Evolutionary conservation across 1,284 basidiomycete species (phyloP).

Genomic region (Sanghuangporus weigelae): DNA sequence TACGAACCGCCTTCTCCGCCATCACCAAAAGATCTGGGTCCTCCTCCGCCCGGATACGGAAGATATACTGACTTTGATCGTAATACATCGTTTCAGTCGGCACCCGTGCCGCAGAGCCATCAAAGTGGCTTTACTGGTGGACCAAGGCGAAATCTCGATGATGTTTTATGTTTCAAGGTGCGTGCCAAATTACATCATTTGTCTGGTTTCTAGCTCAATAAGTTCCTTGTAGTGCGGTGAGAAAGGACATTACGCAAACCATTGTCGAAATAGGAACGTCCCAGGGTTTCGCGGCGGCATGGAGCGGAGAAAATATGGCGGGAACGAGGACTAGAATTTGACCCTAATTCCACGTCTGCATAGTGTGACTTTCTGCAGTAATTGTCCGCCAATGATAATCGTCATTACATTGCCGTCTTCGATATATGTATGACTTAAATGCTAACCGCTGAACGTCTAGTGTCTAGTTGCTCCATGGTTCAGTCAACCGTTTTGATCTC

Average conservation of each 20-base stretch:
- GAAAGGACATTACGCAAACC: constrained; percentile 93
- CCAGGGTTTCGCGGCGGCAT: constrained; percentile 75
- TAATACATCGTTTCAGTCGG: constrained; percentile 24
- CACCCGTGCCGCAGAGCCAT: constrained; percentile 25
- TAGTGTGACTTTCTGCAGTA: neutral
- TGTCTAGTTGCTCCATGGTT: neutral
- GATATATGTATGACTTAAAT: neutral
- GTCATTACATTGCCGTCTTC: neutral
- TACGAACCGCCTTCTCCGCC: constrained; percentile 79
- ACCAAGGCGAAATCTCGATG: constrained; percentile 73
- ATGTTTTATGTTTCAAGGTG: constrained; percentile 89
- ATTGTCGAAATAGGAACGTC: constrained; percentile 81
- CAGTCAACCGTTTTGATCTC: neutral
- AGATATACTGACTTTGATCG: constrained; percentile 78
- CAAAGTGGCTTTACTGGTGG: constrained; percentile 24
- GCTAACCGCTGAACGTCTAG: neutral
- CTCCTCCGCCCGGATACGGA: constrained; percentile 89
- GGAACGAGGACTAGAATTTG: constrained; percentile 10
- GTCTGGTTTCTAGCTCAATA: neutral
- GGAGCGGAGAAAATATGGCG: constrained; percentile 33
- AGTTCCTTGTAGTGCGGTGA: constrained; percentile 62
- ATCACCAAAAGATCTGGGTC: constrained; percentile 75
- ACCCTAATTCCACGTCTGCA: neutral
- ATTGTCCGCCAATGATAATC: neutral
- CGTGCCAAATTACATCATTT: constrained; percentile 20